Base-by-base conservation (phyloP, 805 yeast genomes). In the Monosporozyma solicola region DNA sequence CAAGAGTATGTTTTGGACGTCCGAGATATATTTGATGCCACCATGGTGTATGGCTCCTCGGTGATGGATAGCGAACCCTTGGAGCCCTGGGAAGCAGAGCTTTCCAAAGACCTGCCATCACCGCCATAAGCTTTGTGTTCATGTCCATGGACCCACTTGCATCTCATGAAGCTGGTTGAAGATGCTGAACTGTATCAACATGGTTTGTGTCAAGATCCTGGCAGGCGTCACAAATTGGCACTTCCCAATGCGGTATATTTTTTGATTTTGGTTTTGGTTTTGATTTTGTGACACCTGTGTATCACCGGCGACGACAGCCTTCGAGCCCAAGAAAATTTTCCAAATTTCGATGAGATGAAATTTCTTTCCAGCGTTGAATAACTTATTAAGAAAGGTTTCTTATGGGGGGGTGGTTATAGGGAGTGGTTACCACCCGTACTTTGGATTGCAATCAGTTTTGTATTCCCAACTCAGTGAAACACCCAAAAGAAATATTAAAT, bases 41-140 rank as follows among this genome's bases (percentile, higher is more conserved):
- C 85, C 0, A 57, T 63, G 1, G 81, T 79, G 33, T 80, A 72
- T 55, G 85, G 85, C 0, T 59, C 64, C 13, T 31, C 53, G 9
- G 66, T 66, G 2, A 62, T 68, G 3, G 71, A 67, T 47, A 27
- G 51, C 0, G 63, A 57, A 10, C 69, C 71, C 1, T 50, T 65
- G 31, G 67, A 67, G 45, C 49, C 49, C 9, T 65, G 65, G 65
- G 71, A 67, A 37, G 51, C 54, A 8, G 47, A 22, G 24, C 24
- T 41, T 8, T 20, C 20, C 20, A 20, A 20, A 20, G 20, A 20
- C 20, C 20, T 20, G 20, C 20, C 20, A 20, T 20, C 20, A 20
- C 20, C 20, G 20, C 20, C 20, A 20, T 20, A 20, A 20, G 20
- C 2, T 20, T 20, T 20, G 20, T 20, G 20, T 20, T 20, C 20